Evolutionary conservation across 1,284 basidiomycete genomes (phyloP).

Genomic region (Moniliophthora roreri): DNA sequence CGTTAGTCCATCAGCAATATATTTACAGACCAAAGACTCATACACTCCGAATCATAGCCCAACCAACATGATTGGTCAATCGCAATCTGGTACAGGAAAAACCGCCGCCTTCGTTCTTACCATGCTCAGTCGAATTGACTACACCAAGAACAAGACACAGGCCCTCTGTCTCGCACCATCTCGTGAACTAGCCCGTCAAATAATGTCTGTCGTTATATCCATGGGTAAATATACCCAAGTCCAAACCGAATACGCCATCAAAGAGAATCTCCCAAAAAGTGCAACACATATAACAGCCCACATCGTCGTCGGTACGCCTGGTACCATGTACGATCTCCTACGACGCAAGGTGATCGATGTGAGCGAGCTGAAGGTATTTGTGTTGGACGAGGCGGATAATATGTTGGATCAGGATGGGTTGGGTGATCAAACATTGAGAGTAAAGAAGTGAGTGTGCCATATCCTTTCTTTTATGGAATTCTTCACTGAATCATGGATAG

Average conservation of each 20-base stretch:
- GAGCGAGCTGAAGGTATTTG: constrained; percentile 87
- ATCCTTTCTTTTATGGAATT: constrained; percentile 10
- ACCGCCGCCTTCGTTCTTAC: constrained; percentile 98
- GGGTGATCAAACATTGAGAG: constrained; percentile 93
- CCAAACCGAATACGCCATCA: constrained; percentile 94
- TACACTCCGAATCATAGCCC: constrained; percentile 51
- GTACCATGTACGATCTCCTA: constrained; percentile 90
- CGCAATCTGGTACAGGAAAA: constrained; percentile 98
- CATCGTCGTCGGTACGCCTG: constrained; percentile 95
- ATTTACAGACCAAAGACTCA: constrained; percentile 5
- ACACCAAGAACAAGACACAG: constrained; percentile 83
- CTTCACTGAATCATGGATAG: constrained; percentile 32
- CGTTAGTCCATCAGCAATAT: constrained; percentile 75
- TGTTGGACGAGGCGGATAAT: constrained; percentile 98
- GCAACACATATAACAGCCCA: constrained; percentile 83
- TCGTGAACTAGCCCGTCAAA: constrained; percentile 96
- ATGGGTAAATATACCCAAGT: constrained; percentile 97
- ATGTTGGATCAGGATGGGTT: constrained; percentile 97
- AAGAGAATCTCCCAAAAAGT: constrained; percentile 71
- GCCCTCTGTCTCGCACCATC: constrained; percentile 94
- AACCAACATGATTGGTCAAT: constrained; percentile 98
- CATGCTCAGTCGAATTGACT: constrained; percentile 95
- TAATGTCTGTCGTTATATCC: constrained; percentile 90
- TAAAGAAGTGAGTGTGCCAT: constrained; percentile 80
- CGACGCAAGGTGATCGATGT: constrained; percentile 75